phyloP scores from a whole-genome alignment of 768 basidiomycete genomes.

The Lentinula edodes region DNA sequence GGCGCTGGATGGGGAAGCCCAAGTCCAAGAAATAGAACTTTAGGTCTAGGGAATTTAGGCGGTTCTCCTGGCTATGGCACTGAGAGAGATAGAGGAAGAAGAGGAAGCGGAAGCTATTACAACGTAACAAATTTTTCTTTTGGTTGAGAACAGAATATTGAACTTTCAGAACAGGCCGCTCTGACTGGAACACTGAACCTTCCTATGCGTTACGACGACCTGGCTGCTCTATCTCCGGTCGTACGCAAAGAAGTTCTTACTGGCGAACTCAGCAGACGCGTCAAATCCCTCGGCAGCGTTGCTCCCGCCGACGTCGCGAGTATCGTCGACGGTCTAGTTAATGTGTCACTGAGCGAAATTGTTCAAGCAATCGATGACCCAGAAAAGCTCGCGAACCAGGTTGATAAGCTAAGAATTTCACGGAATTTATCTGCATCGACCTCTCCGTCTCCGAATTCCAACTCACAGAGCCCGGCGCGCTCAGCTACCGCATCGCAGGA shows the following conservation, averaged over 20 bases:
- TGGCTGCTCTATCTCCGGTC: slow-evolving; percentile 77
- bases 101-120: slow-evolving; percentile 85
- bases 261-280: slow-evolving; percentile 73
- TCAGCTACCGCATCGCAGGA: slow-evolving; percentile 59
- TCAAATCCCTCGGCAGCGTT: slow-evolving; percentile 53
- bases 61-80: slow-evolving; percentile 47
- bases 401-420: slow-evolving; percentile 34
- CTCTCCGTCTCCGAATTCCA: slow-evolving; percentile 26
- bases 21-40: slow-evolving; percentile 43
- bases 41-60: slow-evolving; percentile 24
- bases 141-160: slow-evolving; percentile 8
- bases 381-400: slow-evolving; percentile 58
- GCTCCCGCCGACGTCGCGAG: slow-evolving; percentile 50
- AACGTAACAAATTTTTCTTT: slow-evolving; percentile 42
- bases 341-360: slow-evolving; percentile 68
- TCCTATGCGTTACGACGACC: slow-evolving; percentile 84
- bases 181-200: slow-evolving; percentile 73
- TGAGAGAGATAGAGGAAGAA: slow-evolving; percentile 63
- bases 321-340: slow-evolving; percentile 69
- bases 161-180: slow-evolving; percentile 52
- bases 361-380: slow-evolving; percentile 72
- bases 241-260: slow-evolving; percentile 83
- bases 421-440: slow-evolving; percentile 18
- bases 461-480: slow-evolving; percentile 49
- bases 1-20: slow-evolving; percentile 69